Evolutionary conservation across 768 basidiomycete species (phyloP), one percentile per base, ranked within the genome.

Genomic region (Tricholoma hemisulphureum): DNA sequence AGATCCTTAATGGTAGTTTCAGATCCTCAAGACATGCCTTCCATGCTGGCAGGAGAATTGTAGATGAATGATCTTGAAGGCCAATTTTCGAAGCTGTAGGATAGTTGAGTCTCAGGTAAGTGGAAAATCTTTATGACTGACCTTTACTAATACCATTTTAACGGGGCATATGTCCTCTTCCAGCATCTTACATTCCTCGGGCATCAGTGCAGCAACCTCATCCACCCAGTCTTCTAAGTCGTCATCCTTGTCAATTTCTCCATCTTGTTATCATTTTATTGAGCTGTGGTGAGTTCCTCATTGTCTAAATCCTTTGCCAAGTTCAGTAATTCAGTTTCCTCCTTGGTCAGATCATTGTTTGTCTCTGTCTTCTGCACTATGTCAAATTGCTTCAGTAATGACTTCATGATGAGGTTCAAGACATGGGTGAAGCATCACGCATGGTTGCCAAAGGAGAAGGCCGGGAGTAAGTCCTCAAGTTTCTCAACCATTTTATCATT

Each of bases 351-450:
- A n/a, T 67, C 53, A 0, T 48, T 51, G 2, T 74, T 64, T 75
- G 78, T 77, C 0, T 37, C 62, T 53, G 76, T 69, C 41, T 80
- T 78, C 10, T 61, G 58, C 0, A 64, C 57, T 2, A 74, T 72
- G 58, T 79, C 18, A 7, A 54, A 54, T 20, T 54, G 35, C 37
- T 51, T 51, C n/a, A 51, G 9, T n/a, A 51, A 32, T 4, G 31
- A 51, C 34, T 51, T 51, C 6, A 31, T 14, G 10, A 51, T 14
- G 6, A 51, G 29, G 34, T 51, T 51, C 6, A 32, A 31, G 14
- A 51, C 34, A 24, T 51, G 29, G 31, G 34, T 11, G 21, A 51
- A 51, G 29, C 50, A 51, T 21, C 23, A 7, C 10, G 50, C 34
- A 23, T 31, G 24, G 21, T 51, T 51, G 50, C 18, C 74, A 50